These are phyloP conservation scores for Colletotrichum liaoningense DNA, from an alignment of 2,329 filamentous ascomycete species.

Conservation along the genomic window DNA sequence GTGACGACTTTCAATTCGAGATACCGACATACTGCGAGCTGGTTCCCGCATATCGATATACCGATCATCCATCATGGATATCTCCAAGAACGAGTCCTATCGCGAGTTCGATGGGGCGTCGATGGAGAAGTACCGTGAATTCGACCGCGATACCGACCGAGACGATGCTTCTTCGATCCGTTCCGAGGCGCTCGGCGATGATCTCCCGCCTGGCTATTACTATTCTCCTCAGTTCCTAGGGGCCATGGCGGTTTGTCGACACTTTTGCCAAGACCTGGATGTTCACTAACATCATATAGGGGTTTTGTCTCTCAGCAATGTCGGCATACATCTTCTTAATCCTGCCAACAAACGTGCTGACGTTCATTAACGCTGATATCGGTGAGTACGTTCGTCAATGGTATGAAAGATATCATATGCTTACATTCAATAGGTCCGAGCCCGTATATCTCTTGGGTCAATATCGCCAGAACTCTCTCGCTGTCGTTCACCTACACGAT, in stretches of 20 bases:
- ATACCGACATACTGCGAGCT: slow-evolving; percentile 6
- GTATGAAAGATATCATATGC: background rate
- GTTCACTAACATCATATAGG: slow-evolving; percentile 39
- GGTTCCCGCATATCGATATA: slow-evolving; percentile 16
- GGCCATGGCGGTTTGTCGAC: slow-evolving; percentile 43
- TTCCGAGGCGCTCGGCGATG: slow-evolving; percentile 47
- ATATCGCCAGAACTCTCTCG: slow-evolving; percentile 48
- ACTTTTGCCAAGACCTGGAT: background rate
- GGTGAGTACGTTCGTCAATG: slow-evolving; percentile 18
- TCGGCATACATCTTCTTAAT: slow-evolving; percentile 51
- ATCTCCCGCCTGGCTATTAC: slow-evolving; percentile 51
- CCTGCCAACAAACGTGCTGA: slow-evolving; percentile 47
- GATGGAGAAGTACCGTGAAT: slow-evolving; percentile 29
- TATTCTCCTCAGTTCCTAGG: slow-evolving; percentile 48
- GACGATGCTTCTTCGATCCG: slow-evolving; percentile 48
- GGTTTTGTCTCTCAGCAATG: slow-evolving; percentile 51
- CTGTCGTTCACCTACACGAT: slow-evolving; percentile 42
- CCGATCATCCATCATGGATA: slow-evolving; percentile 32
- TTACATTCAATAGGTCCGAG: slow-evolving; percentile 19
- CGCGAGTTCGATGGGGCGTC: slow-evolving; percentile 19
- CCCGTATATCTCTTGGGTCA: slow-evolving; percentile 38
- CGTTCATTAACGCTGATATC: slow-evolving; percentile 50
- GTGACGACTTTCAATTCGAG: background rate
- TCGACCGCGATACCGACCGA: slow-evolving; percentile 31
- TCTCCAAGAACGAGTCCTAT: slow-evolving; percentile 37